Percentiles rank a stretch among this genome's conserved stretches.
Evolutionary conservation across 2,329 filamentous ascomycete genomes (phyloP).

Genomic region (Didymella keratinophila): DNA sequence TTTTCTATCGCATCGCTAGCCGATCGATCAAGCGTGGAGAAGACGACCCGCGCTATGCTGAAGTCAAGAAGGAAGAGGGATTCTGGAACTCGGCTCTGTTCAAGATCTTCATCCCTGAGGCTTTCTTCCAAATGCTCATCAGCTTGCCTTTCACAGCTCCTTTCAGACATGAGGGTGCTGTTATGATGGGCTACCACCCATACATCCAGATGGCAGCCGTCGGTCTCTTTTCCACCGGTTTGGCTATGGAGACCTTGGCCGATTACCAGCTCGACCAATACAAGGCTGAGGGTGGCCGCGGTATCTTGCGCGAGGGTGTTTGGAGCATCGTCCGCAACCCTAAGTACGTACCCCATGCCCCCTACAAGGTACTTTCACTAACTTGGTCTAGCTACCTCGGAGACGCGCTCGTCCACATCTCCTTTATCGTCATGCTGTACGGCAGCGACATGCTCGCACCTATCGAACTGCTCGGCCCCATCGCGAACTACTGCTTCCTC

Average conservation of each 20-base stretch:
- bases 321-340: conserved; percentile 69
- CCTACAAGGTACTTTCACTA: not conserved
- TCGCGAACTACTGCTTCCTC: conserved; percentile 67
- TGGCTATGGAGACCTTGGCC: conserved; percentile 64
- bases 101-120: conserved; percentile 65
- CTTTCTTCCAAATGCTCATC: conserved; percentile 64
- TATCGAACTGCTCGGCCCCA: conserved; percentile 62
- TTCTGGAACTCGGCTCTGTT: conserved; percentile 67
- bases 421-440: conserved; percentile 66
- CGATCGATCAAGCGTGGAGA: conserved; percentile 60
- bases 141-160: conserved; percentile 65
- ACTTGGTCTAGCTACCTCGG: conserved; percentile 63
- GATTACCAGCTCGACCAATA: conserved; percentile 65
- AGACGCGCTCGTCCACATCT: conserved; percentile 65
- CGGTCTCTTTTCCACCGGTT: conserved; percentile 64
- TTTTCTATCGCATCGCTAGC: conserved; percentile 63
- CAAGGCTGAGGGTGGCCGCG: conserved; percentile 52
- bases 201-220: conserved; percentile 56
- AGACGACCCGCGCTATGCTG: conserved; percentile 65
- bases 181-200: conserved; percentile 49
- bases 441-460: conserved; percentile 64
- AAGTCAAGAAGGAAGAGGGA: conserved; percentile 58
- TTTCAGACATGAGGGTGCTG: conserved; percentile 57
- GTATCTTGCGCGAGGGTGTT: conserved; percentile 64
- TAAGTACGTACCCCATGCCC: conserved; percentile 59